Percentiles rank a stretch among this genome's conserved stretches.
These are phyloP conservation scores for Kockovaella imperatae DNA, from an alignment of 768 basidiomycete species.

Conservation along the genomic window DNA sequence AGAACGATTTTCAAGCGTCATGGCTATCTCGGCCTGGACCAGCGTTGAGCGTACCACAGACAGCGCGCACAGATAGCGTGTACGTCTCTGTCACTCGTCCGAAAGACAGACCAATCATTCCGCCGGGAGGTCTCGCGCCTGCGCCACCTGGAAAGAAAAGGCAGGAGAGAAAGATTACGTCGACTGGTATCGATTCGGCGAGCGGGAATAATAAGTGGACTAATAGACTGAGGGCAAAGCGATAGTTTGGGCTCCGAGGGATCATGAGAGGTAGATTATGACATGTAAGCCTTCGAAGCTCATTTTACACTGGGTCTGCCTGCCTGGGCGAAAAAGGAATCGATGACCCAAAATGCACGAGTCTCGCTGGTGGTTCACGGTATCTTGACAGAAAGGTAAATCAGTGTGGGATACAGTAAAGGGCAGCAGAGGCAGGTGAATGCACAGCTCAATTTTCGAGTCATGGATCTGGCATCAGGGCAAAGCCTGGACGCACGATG, in stretches of 20 bases:
- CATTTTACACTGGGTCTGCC: too few relatives aligned
- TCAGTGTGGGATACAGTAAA: too few relatives aligned
- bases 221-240: constrained; percentile 19
- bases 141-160: constrained; percentile 17
- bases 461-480: too few relatives aligned
- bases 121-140: constrained; percentile 12
- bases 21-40: constrained; percentile 10
- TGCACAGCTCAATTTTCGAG: too few relatives aligned
- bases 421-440: too few relatives aligned
- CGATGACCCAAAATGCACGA: too few relatives aligned
- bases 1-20: constrained; percentile 9
- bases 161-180: not conserved
- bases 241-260: too few relatives aligned
- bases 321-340: too few relatives aligned
- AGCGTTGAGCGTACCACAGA: constrained; percentile 2
- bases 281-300: not conserved
- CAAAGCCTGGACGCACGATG: too few relatives aligned
- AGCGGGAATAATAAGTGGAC: constrained; percentile 20
- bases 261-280: too few relatives aligned
- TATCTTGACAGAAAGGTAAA: too few relatives aligned
- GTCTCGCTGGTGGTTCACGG: too few relatives aligned
- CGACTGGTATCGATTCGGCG: constrained; percentile 4
- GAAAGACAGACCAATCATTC: constrained; percentile 23
- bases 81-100: constrained; percentile 17
- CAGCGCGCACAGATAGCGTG: not conserved